Evolutionary conservation across 2,329 filamentous ascomycete genomes (phyloP), one percentile per base, ranked within the genome.

Genomic region (Aspergillus costaricaensis): DNA sequence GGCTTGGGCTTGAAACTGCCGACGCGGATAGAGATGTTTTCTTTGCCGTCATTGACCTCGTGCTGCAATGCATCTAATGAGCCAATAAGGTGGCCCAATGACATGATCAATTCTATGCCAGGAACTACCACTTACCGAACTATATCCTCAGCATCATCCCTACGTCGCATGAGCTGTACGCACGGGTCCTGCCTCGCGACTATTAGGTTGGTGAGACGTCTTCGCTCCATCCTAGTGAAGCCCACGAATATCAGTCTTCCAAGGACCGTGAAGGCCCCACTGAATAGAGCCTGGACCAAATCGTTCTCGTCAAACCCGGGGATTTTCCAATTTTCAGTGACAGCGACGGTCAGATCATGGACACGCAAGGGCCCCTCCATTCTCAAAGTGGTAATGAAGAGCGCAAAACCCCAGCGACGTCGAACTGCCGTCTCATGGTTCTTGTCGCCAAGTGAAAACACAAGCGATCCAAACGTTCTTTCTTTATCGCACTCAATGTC

Each of bases 1-100:
- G 85, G 0, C 71, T 87, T 63, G 86, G 86, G 0, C 71, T 88
- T 39, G 79, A 83, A 49, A 80, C 79, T 57, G 74, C 73, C 32
- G 77, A 76, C 21, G 64, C 70, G 27, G 75, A 77, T 61, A 69
- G 77, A 38, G 76, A 80, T 67, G 69, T 72, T 3, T 80, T 79
- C 67, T 79, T 78, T 66, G 71, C 73, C 30, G 72, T 79, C 38
- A 69, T 79, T 23, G 78, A 80, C 60, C 72, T 80, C 59, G 76
- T 78, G 38, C 64, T 79, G 58, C 74, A 75, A 59, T 80, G 78
- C 60, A 67, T 80, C 25, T 80, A 69, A 73, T 44, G 17, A 59
- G 30, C 47, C 30, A 21, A 41, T 14, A 9, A 21, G 15, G 27
- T 50, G 38, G 25, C 17, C 23, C 53, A 41, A 30, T 17, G 15